Evolutionary conservation across 2,329 filamentous ascomycete species (phyloP).

Genomic region (Trichoderma semiorbis): DNA sequence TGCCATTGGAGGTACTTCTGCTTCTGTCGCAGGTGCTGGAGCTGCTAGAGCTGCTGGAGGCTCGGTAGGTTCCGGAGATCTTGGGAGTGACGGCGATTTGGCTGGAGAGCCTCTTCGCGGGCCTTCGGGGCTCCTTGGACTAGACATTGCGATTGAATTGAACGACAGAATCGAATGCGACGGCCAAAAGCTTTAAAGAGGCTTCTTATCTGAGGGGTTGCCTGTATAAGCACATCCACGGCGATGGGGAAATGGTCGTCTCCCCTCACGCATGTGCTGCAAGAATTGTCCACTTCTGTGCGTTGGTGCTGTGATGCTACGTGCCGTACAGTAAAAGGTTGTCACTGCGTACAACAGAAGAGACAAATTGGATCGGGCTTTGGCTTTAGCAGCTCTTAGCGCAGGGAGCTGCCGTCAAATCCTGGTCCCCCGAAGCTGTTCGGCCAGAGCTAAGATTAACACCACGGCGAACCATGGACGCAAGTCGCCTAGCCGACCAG

Average conservation of each 20-base stretch:
- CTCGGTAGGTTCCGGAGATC: background rate
- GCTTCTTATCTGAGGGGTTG: background rate
- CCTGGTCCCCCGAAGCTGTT: background rate
- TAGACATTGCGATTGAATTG: background rate
- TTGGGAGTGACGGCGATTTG: background rate
- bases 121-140: background rate
- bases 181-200: background rate
- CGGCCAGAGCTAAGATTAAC: constrained; percentile 1
- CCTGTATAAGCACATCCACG: background rate
- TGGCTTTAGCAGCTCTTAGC: constrained; percentile 3
- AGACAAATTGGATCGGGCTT: background rate
- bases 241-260: background rate
- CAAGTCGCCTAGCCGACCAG: background rate
- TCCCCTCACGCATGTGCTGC: background rate
- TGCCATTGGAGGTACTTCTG: background rate
- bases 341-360: constrained; percentile 1
- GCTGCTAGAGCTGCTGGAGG: too few species aligned
- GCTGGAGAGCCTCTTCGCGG: background rate
- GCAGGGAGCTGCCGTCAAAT: constrained; percentile 9
- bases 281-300: background rate
- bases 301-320: background rate
- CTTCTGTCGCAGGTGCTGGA: background rate
- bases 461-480: background rate
- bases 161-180: background rate
- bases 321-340: background rate